phyloP scores from a whole-genome alignment of 768 basidiomycete species.

The Lentinula guzmanii region DNA sequence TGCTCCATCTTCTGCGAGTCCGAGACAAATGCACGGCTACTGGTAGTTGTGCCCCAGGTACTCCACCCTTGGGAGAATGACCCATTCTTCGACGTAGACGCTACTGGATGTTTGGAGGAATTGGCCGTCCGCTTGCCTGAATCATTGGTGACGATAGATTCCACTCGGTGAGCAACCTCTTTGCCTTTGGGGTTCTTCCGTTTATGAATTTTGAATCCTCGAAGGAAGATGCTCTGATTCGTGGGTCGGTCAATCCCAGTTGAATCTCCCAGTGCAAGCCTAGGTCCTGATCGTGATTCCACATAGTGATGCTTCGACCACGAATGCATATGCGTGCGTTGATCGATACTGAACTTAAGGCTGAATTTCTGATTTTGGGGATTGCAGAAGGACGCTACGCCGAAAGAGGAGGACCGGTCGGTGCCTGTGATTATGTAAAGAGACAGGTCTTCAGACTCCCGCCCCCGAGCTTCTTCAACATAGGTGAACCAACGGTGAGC shows the following conservation, averaged over 20 bases:
- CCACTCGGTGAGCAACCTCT: not conserved
- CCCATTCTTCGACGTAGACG: not conserved
- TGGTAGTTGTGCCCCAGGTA: not conserved
- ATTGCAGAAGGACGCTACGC: constrained; percentile 4
- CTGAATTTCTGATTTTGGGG: not conserved
- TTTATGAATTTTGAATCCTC: constrained; percentile 3
- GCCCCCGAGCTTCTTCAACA: constrained; percentile 1
- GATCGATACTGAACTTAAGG: not conserved
- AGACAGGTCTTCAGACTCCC: constrained; percentile 1
- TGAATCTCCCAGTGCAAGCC: not conserved
- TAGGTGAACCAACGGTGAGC: constrained; percentile 5
- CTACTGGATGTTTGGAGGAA: not conserved
- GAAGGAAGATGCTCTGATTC: constrained; percentile 6
- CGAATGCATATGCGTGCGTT: not conserved
- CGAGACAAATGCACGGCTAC: not conserved
- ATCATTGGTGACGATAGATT: not conserved
- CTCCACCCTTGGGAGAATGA: not conserved
- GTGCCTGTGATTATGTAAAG: constrained; percentile 7
- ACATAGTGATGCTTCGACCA: constrained; percentile 1
- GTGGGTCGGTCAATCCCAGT: not conserved
- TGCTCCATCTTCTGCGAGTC: not conserved
- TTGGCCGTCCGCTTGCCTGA: not conserved
- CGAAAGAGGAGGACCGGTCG: constrained; percentile 4
- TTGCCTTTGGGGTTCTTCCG: not conserved
- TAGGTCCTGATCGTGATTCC: not conserved